A percentile compares a stretch with the other conserved stretches of the same genome.
phyloP scores from a whole-genome alignment of 352 stramenopile species.

The Hyaloperonospora brassicae region DNA sequence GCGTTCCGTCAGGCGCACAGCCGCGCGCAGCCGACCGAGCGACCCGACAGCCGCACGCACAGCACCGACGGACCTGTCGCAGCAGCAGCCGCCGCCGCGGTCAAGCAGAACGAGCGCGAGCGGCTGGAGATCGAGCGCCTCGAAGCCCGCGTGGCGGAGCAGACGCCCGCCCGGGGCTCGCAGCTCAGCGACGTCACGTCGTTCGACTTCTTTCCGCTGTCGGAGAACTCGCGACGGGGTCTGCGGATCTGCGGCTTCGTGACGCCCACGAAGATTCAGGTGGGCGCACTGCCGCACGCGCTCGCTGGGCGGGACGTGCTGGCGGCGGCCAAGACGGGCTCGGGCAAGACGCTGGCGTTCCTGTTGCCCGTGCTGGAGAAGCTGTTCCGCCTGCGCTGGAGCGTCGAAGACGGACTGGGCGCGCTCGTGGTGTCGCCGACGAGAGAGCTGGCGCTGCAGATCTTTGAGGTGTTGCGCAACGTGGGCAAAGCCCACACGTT shows the following conservation, averaged over 20 bases:
- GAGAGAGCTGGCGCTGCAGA: conserved; percentile 97
- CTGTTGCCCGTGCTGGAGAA: conserved; percentile 85
- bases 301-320: conserved; percentile 88
- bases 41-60: too few species aligned
- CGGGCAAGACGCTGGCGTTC: conserved; percentile 92
- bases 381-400: conserved; percentile 85
- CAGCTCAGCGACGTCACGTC: conserved; percentile 63
- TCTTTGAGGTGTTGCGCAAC: conserved; percentile 96
- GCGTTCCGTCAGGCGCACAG: conserved; percentile 26
- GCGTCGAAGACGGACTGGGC: conserved; percentile 90
- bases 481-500: conserved; percentile 95
- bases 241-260: conserved; percentile 72
- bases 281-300: conserved; percentile 78
- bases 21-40: conserved; percentile 1
- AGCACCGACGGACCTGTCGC: not conserved
- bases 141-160: conserved; percentile 50
- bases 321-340: conserved; percentile 89
- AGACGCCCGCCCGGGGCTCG: conserved; percentile 70
- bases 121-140: conserved; percentile 58
- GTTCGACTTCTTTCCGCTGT: conserved; percentile 84
- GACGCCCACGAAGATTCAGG: conserved; percentile 87
- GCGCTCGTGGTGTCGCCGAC: conserved; percentile 97
- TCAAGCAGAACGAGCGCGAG: conserved; percentile 76
- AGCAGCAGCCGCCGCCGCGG: conserved; percentile 26
- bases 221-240: conserved; percentile 61